Evolutionary conservation across 2,329 filamentous ascomycete species (phyloP).

Genomic region (Colletotrichum sp.): DNA sequence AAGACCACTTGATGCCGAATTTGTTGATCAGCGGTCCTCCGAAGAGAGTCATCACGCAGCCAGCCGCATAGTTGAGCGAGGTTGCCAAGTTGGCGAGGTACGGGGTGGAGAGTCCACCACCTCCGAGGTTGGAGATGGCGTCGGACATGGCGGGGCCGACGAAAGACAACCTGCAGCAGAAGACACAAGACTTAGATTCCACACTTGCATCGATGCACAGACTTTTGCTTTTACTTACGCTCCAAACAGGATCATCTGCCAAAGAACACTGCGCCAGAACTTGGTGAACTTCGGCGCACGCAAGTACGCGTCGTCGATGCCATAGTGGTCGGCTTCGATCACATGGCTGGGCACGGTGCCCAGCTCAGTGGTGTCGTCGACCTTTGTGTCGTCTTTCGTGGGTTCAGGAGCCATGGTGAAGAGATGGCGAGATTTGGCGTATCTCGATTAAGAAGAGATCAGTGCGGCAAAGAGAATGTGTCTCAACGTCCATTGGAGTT

Average conservation of each 20-base stretch:
- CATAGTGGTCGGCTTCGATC: not conserved
- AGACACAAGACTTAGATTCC: rapidly evolving
- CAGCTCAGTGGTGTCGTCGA: not conserved
- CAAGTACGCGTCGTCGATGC: not conserved
- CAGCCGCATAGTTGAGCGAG: not conserved
- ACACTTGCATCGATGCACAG: not conserved
- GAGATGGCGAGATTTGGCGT: not conserved
- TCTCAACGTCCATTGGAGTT: not conserved
- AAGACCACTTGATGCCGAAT: conserved; percentile 39
- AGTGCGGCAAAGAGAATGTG: not conserved
- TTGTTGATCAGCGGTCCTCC: conserved; percentile 43
- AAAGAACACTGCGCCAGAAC: conserved; percentile 2
- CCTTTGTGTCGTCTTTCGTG: not conserved
- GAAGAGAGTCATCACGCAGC: conserved; percentile 19
- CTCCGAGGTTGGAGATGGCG: conserved; percentile 13
- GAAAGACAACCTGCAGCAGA: not conserved
- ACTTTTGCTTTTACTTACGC: not conserved
- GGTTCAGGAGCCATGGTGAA: not conserved
- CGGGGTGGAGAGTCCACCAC: conserved; percentile 8
- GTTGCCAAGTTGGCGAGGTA: conserved; percentile 13
- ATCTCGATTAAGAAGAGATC: not conserved
- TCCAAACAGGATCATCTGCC: conserved; percentile 12
- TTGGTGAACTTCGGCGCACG: not conserved
- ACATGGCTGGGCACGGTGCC: not conserved
- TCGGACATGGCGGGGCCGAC: conserved; percentile 13